Evolutionary conservation across 306 rosid species (phyloP).

Genomic region (Hippophae tibetana): DNA sequence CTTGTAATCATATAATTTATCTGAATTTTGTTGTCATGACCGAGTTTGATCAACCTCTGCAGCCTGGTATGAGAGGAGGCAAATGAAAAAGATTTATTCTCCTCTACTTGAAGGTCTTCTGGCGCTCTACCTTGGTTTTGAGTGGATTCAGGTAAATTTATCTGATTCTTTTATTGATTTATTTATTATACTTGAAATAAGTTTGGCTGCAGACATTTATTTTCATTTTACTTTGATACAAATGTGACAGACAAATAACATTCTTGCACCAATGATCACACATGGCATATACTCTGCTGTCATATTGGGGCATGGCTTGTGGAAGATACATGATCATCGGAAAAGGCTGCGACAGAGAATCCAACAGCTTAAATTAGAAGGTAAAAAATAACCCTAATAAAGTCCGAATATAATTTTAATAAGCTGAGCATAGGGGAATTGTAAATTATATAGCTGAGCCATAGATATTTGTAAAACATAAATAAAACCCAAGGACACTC

Average conservation of each 20-base stretch:
- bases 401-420: slow-evolving; percentile 18
- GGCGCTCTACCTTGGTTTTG: slow-evolving; percentile 92
- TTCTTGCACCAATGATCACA: slow-evolving; percentile 87
- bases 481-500: background rate
- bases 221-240: slow-evolving; percentile 8
- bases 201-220: slow-evolving; percentile 13
- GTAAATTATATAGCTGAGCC: slow-evolving; percentile 30
- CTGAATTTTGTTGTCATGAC: background rate
- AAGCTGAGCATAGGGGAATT: slow-evolving; percentile 13
- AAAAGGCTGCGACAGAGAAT: slow-evolving; percentile 68
- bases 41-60: slow-evolving; percentile 27
- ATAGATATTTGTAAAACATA: background rate
- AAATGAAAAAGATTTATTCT: slow-evolving; percentile 87
- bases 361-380: slow-evolving; percentile 54
- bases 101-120: slow-evolving; percentile 91
- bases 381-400: slow-evolving; percentile 22
- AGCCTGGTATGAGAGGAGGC: slow-evolving; percentile 92
- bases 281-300: slow-evolving; percentile 90
- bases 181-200: background rate
- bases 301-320: slow-evolving; percentile 88
- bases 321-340: slow-evolving; percentile 89
- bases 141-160: slow-evolving; percentile 75
- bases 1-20: background rate
- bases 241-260: slow-evolving; percentile 63
- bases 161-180: background rate